These are phyloP conservation scores for Crataegus laevigata DNA, from an alignment of 306 rosid species.

Conservation along the genomic window DNA sequence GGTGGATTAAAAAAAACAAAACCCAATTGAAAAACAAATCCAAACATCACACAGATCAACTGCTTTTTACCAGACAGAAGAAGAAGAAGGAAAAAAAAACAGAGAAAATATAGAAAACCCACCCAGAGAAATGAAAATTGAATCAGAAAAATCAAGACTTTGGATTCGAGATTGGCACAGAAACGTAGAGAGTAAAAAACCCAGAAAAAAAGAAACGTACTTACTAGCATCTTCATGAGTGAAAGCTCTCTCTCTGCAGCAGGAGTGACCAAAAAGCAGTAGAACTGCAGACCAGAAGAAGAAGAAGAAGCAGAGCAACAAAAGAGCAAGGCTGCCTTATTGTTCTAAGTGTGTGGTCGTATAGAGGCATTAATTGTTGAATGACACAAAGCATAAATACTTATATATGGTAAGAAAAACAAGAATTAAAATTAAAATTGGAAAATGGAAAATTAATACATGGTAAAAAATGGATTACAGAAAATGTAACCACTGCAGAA, in stretches of 20 bases:
- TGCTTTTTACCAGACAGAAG: background rate
- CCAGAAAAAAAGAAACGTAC: slow-evolving; percentile 70
- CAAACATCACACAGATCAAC: slow-evolving; percentile 3
- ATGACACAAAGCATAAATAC: slow-evolving; percentile 43
- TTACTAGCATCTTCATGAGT: slow-evolving; percentile 88
- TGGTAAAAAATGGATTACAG: slow-evolving; percentile 4
- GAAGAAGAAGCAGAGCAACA: slow-evolving; percentile 22
- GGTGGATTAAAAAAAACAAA: background rate
- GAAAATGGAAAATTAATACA: slow-evolving; percentile 2
- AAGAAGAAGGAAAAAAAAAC: background rate
- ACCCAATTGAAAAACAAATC: background rate
- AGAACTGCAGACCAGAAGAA: slow-evolving; percentile 18
- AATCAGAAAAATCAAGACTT: slow-evolving; percentile 12
- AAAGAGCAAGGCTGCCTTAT: slow-evolving; percentile 3
- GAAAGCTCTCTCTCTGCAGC: slow-evolving; percentile 43
- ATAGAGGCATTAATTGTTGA: slow-evolving; percentile 61
- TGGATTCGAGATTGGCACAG: slow-evolving; percentile 7
- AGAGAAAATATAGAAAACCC: slow-evolving; percentile 3
- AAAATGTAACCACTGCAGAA: slow-evolving; percentile 3
- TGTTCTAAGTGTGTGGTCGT: slow-evolving; percentile 24
- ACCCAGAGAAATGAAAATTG: slow-evolving; percentile 7
- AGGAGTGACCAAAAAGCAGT: slow-evolving; percentile 40
- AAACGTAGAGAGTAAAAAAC: background rate
- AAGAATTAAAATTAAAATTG: background rate
- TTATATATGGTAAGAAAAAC: slow-evolving; percentile 19